A percentile compares a stretch with the other conserved stretches of the same genome.
Conservation (phyloP, 495 filamentous ascomycete species). For the Jackrogersella minutella region DNA sequence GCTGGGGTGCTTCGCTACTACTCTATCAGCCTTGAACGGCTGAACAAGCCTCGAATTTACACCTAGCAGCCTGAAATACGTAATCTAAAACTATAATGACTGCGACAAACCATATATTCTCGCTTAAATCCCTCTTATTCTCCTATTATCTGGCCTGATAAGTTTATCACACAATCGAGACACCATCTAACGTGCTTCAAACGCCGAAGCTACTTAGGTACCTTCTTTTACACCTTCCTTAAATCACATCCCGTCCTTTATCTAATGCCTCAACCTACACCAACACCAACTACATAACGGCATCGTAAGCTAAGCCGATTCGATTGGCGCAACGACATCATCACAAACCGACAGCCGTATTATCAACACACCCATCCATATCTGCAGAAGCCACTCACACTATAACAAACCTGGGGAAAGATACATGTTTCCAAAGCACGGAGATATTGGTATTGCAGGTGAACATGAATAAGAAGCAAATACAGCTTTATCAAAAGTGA, state of each 20-base stretch:
- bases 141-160: not conserved
- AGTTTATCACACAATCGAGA: not conserved
- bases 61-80: too few relatives aligned
- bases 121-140: too few relatives aligned
- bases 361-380: constrained; percentile 5
- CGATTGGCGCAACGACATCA: not conserved
- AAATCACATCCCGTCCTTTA: not conserved
- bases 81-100: too few relatives aligned
- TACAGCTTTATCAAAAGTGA: not conserved
- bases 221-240: too few relatives aligned
- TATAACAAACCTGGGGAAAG: not conserved
- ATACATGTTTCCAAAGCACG: not conserved
- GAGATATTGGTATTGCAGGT: not conserved
- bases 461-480: not conserved
- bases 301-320: not conserved
- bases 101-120: too few relatives aligned
- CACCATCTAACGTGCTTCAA: constrained; percentile 12
- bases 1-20: too few relatives aligned
- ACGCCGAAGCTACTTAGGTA: too few relatives aligned
- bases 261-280: not conserved
- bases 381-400: not conserved
- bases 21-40: too few relatives aligned
- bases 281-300: constrained; percentile 4
- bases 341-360: constrained; percentile 34
- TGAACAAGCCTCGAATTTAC: not conserved